Conservation (phyloP, 306 rosid species). For the Morella rubra region DNA sequence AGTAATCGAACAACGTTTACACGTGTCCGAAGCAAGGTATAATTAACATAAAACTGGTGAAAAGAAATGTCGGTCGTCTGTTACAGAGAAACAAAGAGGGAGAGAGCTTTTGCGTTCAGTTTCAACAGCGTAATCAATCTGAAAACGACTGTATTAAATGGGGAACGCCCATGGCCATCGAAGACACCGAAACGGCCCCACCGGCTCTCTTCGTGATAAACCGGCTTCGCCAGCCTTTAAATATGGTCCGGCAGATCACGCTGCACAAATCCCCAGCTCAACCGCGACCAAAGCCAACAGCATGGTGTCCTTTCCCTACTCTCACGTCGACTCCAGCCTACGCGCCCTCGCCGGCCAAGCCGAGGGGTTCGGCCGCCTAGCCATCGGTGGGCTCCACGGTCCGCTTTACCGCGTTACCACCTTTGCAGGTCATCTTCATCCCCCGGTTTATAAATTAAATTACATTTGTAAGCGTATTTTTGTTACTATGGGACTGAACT, state of each 20-base stretch:
- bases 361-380: conserved; percentile 81
- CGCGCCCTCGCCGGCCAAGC: conserved; percentile 82
- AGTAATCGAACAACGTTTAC: too few relatives aligned
- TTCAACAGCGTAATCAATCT: conserved; percentile 5
- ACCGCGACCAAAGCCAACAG: neutral
- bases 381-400: conserved; percentile 89
- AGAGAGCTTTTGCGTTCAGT: conserved; percentile 13
- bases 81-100: neutral
- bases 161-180: conserved; percentile 58
- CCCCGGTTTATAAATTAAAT: neutral
- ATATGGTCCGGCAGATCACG: conserved; percentile 21
- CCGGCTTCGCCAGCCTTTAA: conserved; percentile 34
- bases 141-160: conserved; percentile 40
- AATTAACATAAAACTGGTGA: too few relatives aligned
- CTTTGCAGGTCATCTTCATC: conserved; percentile 51
- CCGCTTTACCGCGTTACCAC: conserved; percentile 65
- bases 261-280: conserved; percentile 30
- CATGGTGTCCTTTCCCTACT: conserved; percentile 59
- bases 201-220: conserved; percentile 1
- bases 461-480: neutral
- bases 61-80: neutral
- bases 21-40: too few relatives aligned
- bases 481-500: neutral
- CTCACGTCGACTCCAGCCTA: conserved; percentile 58
- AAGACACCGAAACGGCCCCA: conserved; percentile 34